Evolutionary conservation across 352 stramenopile genomes (phyloP).

Genomic region (Globisporangium middletonii): DNA sequence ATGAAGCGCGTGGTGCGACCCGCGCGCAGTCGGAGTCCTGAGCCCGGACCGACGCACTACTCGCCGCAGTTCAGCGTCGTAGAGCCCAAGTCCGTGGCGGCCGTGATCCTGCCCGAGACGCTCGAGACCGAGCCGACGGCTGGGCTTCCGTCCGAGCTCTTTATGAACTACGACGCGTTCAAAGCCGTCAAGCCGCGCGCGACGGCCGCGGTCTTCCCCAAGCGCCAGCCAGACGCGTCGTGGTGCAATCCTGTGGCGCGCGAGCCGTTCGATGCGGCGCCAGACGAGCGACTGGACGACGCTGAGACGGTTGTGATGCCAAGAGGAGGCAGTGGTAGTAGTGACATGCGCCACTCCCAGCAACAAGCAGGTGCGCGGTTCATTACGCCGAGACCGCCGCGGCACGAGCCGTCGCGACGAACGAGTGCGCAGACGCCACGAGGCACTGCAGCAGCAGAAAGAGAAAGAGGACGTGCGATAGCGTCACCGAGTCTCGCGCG

Average conservation of each 20-base stretch:
- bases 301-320: not conserved
- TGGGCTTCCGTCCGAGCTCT: slow-evolving; percentile 45
- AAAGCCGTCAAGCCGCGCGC: slow-evolving; percentile 50
- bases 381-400: slow-evolving; percentile 6
- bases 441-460: not conserved
- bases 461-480: not conserved
- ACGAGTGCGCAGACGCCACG: not conserved
- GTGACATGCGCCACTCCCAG: not conserved
- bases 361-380: not conserved
- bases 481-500: not conserved
- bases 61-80: slow-evolving; percentile 38
- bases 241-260: slow-evolving; percentile 68
- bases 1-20: slow-evolving; percentile 18
- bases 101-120: slow-evolving; percentile 48
- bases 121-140: slow-evolving; percentile 17
- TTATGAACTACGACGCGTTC: slow-evolving; percentile 69
- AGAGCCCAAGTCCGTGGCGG: slow-evolving; percentile 25
- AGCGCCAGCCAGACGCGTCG: slow-evolving; percentile 54
- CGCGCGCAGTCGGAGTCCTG: slow-evolving; percentile 37
- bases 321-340: not conserved
- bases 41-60: slow-evolving; percentile 71
- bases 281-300: not conserved
- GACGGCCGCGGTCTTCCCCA: slow-evolving; percentile 39
- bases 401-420: not conserved
- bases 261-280: slow-evolving; percentile 5